Evolutionary conservation across 176 grass and related monocot species (phyloP), one percentile per base, ranked within the genome.

Genomic region (Zoysia japonica): DNA sequence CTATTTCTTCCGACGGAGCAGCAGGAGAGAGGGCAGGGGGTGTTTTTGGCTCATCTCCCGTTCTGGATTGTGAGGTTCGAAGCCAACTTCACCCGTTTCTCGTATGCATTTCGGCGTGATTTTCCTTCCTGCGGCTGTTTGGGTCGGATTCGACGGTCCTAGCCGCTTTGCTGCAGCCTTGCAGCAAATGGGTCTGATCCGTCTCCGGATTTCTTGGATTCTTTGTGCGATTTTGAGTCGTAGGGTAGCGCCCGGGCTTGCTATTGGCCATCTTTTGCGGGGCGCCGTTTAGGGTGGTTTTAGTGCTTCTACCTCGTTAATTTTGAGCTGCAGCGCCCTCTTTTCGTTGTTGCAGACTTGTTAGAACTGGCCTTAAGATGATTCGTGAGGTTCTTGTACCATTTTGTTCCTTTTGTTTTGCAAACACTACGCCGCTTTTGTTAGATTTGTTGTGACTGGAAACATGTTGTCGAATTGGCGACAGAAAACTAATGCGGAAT

Each of bases 41-140:
- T 12, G 47, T 14, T 20, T 36, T 42, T 42, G 47, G 38, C 48
- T 0, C 63, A 67, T 43, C 50, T 15, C 63, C 37, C 17, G 2
- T 79, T 67, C 76, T 37, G 10, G 76, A 67, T 79, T 55, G 11
- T 41, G 16, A 40, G 76, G 53, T 28, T 47, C 4, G 40, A 14
- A 44, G 9, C 47, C 37, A 0, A 1, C 6, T 17, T 17, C 12
- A 2, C 57, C 38, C 12, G 4, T 20, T 57, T 13, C 4, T 6
- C 11, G 28, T 17, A 16, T 4, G 46, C 8, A 17, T 55, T 67
- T 13, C 1, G 38, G 14, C 11, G 8, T 66, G 5, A 72, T 54
- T 51, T 37, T 5, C 1, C 13, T 16, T 6, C 2, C 3, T 38
- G 17, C 38, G 17, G 9, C 13, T 44, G 37, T 17, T 39, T 66